A percentile compares a stretch with the other conserved stretches of the same genome.
phyloP scores from a whole-genome alignment of 2,329 filamentous ascomycete species.

The Cladophialophora yegresii region DNA sequence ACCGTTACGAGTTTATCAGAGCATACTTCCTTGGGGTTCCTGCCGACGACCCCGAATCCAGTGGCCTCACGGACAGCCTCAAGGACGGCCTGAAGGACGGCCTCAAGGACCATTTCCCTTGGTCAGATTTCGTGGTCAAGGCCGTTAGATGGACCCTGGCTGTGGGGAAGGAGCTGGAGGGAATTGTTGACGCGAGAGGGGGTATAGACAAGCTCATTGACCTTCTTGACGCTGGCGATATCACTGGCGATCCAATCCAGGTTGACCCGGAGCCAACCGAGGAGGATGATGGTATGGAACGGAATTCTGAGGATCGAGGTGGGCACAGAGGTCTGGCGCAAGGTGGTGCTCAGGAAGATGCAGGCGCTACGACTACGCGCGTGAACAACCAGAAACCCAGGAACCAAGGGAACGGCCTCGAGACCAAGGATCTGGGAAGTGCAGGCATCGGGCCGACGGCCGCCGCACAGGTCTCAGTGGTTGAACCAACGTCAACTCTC shows the following conservation, averaged over 20 bases:
- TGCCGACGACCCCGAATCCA: slow-evolving; percentile 46
- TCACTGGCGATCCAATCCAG: slow-evolving; percentile 5
- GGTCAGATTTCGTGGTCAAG: slow-evolving; percentile 51
- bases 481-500: neutral
- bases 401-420: neutral
- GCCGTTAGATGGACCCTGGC: slow-evolving; percentile 48
- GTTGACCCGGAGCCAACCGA: neutral
- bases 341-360: too few species aligned
- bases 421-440: neutral
- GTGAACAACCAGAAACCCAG: neutral
- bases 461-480: neutral
- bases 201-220: slow-evolving; percentile 25
- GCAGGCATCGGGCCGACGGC: neutral
- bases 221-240: slow-evolving; percentile 11
- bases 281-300: neutral
- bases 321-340: neutral
- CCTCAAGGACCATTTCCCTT: slow-evolving; percentile 52
- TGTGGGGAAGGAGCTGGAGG: slow-evolving; percentile 24
- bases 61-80: slow-evolving; percentile 48
- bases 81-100: slow-evolving; percentile 45
- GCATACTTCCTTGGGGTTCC: slow-evolving; percentile 40
- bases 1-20: slow-evolving; percentile 15
- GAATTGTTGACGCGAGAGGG: slow-evolving; percentile 16
- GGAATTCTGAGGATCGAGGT: neutral
- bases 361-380: too few species aligned